Conservation (phyloP, 345 rosid species). For the Hibiscus tridactylites region DNA sequence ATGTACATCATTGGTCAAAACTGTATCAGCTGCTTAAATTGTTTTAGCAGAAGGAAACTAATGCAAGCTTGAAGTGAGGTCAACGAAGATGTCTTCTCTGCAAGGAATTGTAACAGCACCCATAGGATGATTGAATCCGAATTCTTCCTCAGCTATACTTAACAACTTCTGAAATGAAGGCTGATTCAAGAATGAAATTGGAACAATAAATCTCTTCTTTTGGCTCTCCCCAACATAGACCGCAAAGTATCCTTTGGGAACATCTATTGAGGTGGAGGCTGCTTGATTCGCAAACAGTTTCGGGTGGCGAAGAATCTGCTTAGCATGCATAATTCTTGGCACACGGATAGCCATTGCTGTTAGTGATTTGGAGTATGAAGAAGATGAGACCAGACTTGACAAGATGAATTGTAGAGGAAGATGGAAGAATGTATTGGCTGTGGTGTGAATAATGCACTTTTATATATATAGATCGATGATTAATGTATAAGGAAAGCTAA, state of each 20-base stretch:
- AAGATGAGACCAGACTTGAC: background rate
- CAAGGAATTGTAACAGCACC: constrained; percentile 38
- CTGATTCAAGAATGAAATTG: constrained; percentile 22
- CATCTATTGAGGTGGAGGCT: background rate
- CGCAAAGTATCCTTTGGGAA: constrained; percentile 23
- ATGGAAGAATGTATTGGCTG: constrained; percentile 10
- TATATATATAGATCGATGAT: constrained; percentile 10
- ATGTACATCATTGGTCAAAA: background rate
- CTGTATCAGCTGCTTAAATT: background rate
- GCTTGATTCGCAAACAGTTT: background rate
- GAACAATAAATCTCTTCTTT: constrained; percentile 21
- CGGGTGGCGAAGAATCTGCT: constrained; percentile 12
- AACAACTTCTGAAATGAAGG: constrained; percentile 22
- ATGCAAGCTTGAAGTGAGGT: constrained; percentile 22
- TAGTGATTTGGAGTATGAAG: background rate
- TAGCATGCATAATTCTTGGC: constrained; percentile 10
- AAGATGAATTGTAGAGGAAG: background rate
- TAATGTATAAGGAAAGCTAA: background rate
- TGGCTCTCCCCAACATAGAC: constrained; percentile 23
- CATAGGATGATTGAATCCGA: constrained; percentile 27
- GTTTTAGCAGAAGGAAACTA: background rate
- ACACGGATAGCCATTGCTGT: constrained; percentile 8
- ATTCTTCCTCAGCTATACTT: constrained; percentile 35
- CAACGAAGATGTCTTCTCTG: constrained; percentile 30
- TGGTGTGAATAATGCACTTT: background rate